Percentiles rank a stretch among this genome's conserved stretches.
Evolutionary conservation across 805 yeast species (phyloP).

Genomic region (Kodamaea fukazawae): DNA sequence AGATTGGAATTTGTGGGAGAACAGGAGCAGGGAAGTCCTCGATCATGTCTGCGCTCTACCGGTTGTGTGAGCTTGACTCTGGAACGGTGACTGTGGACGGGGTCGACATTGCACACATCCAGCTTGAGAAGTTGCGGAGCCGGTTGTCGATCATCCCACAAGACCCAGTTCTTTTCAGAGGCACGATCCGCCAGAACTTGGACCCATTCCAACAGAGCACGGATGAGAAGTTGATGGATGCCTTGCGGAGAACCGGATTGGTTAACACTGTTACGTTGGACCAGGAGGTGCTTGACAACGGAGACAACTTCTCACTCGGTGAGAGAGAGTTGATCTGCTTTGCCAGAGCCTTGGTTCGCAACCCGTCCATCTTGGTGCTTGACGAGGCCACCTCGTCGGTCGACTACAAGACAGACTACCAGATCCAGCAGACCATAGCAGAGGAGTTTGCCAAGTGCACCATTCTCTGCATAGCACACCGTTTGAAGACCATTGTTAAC

Average conservation of each 20-base stretch:
- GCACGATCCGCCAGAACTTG: slow-evolving; percentile 54
- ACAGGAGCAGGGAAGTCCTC: slow-evolving; percentile 85
- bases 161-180: slow-evolving; percentile 64
- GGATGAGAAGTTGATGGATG: slow-evolving; percentile 56
- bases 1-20: slow-evolving; percentile 83
- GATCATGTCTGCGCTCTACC: slow-evolving; percentile 60
- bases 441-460: slow-evolving; percentile 69
- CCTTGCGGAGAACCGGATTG: slow-evolving; percentile 55
- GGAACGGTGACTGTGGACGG: slow-evolving; percentile 57
- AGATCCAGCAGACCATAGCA: slow-evolving; percentile 67
- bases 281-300: slow-evolving; percentile 59
- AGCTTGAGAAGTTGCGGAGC: slow-evolving; percentile 53
- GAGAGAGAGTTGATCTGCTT: slow-evolving; percentile 76
- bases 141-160: slow-evolving; percentile 67
- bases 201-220: slow-evolving; percentile 56
- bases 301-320: slow-evolving; percentile 69
- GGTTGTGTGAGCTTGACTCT: slow-evolving; percentile 48
- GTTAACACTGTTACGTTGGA: slow-evolving; percentile 35
- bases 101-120: slow-evolving; percentile 50
- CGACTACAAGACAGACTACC: slow-evolving; percentile 81
- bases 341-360: slow-evolving; percentile 76
- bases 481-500: slow-evolving; percentile 68
- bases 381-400: slow-evolving; percentile 84
- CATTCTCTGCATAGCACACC: slow-evolving; percentile 82
- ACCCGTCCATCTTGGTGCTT: slow-evolving; percentile 68